Base-by-base conservation (phyloP, 2,329 filamentous ascomycete species). In the Xylariaceae sp. region DNA sequence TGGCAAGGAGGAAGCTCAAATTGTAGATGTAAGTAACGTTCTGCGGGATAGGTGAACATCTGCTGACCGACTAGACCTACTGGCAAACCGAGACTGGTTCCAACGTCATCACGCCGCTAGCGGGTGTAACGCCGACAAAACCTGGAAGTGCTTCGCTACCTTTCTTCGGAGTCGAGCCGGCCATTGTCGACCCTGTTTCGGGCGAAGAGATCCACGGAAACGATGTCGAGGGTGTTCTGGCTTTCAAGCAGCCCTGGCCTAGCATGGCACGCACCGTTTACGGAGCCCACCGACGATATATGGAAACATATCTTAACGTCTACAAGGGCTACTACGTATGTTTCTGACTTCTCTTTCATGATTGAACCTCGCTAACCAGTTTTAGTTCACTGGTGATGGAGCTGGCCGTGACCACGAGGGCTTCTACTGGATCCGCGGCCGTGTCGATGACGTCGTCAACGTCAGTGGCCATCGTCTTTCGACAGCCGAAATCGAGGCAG, bases 1-100 rank as follows among this genome's bases (percentile, higher is more conserved):
- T 42, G 93, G 93, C 63, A 94, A 90, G 77, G 85, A 92, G 69
- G 85, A 95, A 68, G 86, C 88, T 39, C 93, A 98, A 64, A 77
- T 98, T 67, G 85, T 96, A 44, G 93, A 98, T 67, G 90, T 95
- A 75, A 79, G 89, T 80, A 34, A 17, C 17, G 37, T 33, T n/a
- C 16, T 29, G 39, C 50, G 25, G 16, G 10, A 40, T 22, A 20
- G 40, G 33, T 27, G 14, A 27, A 23, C 32, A 17, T 3, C 12
- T 22, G 58, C 59, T 55, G 44, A 50, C 50, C 1, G 37, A 55
- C 42, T 64, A 95, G 89, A 98, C 93, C 43, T 98, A 98, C 79
- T 98, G 93, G 93, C 93, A 98, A 80, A 98, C 93, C 42, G 93
- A 98, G 75, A 98, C 93, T 2, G 93, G 93, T 45, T 97, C 88